Conservation (phyloP, 148 eudicot species). For the Chenopodium album region DNA sequence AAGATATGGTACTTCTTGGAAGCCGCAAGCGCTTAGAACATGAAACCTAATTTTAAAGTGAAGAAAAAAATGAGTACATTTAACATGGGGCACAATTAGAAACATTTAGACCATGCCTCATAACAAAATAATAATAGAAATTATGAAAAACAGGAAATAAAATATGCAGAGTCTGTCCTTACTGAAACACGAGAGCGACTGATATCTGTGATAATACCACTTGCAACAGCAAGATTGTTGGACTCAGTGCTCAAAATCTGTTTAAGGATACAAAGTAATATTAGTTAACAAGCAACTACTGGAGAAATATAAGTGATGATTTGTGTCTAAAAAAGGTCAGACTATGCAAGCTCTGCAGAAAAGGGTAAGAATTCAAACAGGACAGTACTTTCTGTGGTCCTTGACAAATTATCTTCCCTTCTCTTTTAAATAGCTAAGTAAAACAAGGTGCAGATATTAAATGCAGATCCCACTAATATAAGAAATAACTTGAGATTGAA, state of each 20-base stretch:
- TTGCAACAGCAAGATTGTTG: slow-evolving; percentile 52
- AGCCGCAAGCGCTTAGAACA: slow-evolving; percentile 77
- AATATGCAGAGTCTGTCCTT: slow-evolving; percentile 33
- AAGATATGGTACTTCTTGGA: slow-evolving; percentile 60
- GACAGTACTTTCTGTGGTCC: background rate
- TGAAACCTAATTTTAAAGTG: slow-evolving; percentile 53
- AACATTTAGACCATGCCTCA: background rate
- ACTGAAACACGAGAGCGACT: slow-evolving; percentile 70
- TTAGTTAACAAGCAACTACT: background rate
- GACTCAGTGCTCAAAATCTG: slow-evolving; percentile 78
- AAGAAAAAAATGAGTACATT: slow-evolving; percentile 1
- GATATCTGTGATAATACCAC: slow-evolving; percentile 66
- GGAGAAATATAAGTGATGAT: background rate
- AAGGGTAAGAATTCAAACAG: background rate
- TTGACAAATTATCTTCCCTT: background rate
- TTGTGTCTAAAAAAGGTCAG: background rate
- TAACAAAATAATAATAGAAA: background rate
- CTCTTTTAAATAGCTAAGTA: background rate
- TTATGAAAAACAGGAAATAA: background rate
- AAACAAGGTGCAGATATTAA: background rate
- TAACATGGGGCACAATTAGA: background rate
- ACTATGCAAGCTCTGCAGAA: background rate
- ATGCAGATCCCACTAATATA: background rate
- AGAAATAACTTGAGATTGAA: background rate
- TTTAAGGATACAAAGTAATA: slow-evolving; percentile 10